Conservation (phyloP, 805 yeast species). For the Ogataea salicorniae region DNA sequence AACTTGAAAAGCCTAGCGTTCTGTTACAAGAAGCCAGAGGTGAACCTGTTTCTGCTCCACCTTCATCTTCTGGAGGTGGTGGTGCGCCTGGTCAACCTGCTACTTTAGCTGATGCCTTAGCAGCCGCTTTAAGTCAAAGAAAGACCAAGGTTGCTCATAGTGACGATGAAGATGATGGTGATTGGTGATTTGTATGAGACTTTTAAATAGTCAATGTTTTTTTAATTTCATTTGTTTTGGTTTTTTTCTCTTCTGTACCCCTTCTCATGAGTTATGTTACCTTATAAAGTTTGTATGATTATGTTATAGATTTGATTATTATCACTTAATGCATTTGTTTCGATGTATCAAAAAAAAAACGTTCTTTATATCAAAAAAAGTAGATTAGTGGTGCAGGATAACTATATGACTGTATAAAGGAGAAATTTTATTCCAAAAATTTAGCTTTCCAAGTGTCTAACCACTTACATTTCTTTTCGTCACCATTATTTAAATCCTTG, state of each 20-base stretch:
- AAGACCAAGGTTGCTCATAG: slow-evolving; percentile 76
- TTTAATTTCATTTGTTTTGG: background rate
- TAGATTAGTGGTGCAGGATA: too few species aligned
- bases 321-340: too few species aligned
- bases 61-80: slow-evolving; percentile 31
- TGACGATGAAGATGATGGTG: slow-evolving; percentile 82
- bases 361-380: too few species aligned
- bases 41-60: slow-evolving; percentile 36
- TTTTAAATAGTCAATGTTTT: slow-evolving; percentile 1
- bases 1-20: slow-evolving; percentile 73
- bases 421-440: slow-evolving; percentile 25
- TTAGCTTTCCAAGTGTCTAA: slow-evolving; percentile 48
- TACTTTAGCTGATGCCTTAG: slow-evolving; percentile 77
- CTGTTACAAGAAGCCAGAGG: slow-evolving; percentile 69
- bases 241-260: too few species aligned
- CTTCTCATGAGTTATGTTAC: too few species aligned
- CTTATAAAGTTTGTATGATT: too few species aligned
- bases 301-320: background rate
- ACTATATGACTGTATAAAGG: background rate
- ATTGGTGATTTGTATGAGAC: slow-evolving; percentile 41
- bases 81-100: slow-evolving; percentile 46
- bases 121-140: slow-evolving; percentile 77
- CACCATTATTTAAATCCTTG: slow-evolving; percentile 41
- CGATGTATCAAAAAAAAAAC: too few species aligned
- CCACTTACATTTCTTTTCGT: slow-evolving; percentile 55